Evolutionary conservation across 768 basidiomycete genomes (phyloP).

Genomic region (Hypsizygus marmoreus): DNA sequence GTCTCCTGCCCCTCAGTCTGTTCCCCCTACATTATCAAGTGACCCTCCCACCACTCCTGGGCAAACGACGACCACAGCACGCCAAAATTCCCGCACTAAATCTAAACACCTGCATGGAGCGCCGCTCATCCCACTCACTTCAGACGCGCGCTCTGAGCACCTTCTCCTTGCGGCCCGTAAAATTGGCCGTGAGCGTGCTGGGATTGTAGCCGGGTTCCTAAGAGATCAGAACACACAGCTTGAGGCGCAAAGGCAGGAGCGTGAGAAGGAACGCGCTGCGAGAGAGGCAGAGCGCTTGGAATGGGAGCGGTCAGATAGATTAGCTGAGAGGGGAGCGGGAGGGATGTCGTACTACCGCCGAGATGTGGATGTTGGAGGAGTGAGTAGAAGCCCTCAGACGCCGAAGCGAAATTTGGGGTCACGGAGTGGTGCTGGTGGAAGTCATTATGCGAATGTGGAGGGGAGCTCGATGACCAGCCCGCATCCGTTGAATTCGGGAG

Average conservation of each 20-base stretch:
- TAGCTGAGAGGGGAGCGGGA: constrained; percentile 18
- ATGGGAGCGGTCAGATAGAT: constrained; percentile 27
- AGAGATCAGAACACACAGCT: constrained; percentile 37
- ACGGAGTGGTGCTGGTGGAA: not conserved
- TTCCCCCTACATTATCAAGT: constrained; percentile 5
- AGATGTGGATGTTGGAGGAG: constrained; percentile 14
- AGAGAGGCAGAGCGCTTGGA: constrained; percentile 32
- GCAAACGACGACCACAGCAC: not conserved
- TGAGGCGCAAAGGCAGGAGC: constrained; percentile 36
- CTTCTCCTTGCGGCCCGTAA: constrained; percentile 71
- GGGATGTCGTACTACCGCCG: constrained; percentile 22
- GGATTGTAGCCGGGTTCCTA: constrained; percentile 53
- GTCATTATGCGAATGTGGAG: constrained; percentile 6
- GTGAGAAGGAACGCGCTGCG: constrained; percentile 27
- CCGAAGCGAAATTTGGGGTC: too few relatives aligned
- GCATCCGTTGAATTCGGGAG: constrained; percentile 24
- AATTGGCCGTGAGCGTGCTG: constrained; percentile 63
- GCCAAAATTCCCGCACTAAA: constrained; percentile 7
- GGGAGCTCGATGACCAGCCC: constrained; percentile 15
- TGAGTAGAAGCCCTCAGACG: constrained; percentile 16
- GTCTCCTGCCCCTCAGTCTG: not conserved
- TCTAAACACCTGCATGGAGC: constrained; percentile 22
- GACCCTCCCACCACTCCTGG: constrained; percentile 12
- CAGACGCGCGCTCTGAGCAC: constrained; percentile 74
- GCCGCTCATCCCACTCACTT: constrained; percentile 35